A percentile compares a stretch with the other conserved stretches of the same genome.
These are phyloP conservation scores for Botryosphaeria dothidea DNA, from an alignment of 2,329 filamentous ascomycete genomes.

Conservation along the genomic window DNA sequence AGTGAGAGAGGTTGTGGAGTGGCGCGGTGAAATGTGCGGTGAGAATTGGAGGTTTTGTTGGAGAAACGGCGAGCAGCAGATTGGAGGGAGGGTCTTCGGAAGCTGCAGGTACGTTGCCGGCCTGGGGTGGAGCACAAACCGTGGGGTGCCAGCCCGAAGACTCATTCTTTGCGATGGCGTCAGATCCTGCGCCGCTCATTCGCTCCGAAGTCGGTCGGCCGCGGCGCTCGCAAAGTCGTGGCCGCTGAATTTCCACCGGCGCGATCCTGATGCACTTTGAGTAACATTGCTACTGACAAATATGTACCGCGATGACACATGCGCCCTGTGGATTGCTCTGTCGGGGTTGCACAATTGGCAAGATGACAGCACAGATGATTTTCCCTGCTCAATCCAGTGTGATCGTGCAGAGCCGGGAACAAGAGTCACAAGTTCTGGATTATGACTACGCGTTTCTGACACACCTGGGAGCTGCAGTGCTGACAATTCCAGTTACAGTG, in stretches of 20 bases:
- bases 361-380: neutral
- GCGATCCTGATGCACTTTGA: neutral
- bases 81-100: slow-evolving; percentile 7
- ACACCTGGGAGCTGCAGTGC: no score
- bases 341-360: no score
- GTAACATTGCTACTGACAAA: neutral
- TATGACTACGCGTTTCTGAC: no score
- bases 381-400: neutral
- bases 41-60: neutral
- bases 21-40: neutral
- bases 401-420: no score
- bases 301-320: no score
- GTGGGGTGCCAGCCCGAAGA: slow-evolving; percentile 17
- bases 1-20: neutral
- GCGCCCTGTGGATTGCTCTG: no score
- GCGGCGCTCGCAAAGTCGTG: neutral
- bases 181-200: slow-evolving; percentile 12
- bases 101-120: slow-evolving; percentile 16
- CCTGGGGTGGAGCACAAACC: slow-evolving; percentile 12
- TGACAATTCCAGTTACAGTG: no score
- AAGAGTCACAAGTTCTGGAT: no score
- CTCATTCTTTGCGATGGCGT: slow-evolving; percentile 18
- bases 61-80: neutral
- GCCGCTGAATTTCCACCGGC: neutral
- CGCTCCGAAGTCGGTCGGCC: slow-evolving; percentile 18